phyloP scores from a whole-genome alignment of 768 basidiomycete genomes.

The Agaricus sinodeliciosus region DNA sequence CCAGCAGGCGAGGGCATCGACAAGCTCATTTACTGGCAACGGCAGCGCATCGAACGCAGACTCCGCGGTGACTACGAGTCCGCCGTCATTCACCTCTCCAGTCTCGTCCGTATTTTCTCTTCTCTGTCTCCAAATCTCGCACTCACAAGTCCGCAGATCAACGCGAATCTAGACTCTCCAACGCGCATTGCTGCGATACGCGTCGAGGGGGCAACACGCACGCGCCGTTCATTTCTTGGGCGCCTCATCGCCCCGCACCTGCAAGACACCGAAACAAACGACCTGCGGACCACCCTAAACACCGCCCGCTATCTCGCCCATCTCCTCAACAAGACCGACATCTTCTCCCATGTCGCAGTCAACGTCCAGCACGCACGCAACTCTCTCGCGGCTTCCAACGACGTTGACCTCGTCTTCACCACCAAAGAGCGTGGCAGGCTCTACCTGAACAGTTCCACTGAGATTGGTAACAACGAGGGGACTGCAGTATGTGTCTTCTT shows the following conservation, averaged over 20 bases:
- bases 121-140: neutral
- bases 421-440: constrained; percentile 71
- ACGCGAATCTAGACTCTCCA: constrained; percentile 58
- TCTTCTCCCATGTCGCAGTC: constrained; percentile 66
- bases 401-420: constrained; percentile 77
- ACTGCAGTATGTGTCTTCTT: constrained; percentile 61
- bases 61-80: constrained; percentile 77
- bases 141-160: constrained; percentile 40
- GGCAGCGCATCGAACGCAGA: constrained; percentile 62
- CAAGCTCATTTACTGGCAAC: constrained; percentile 62
- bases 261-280: constrained; percentile 12
- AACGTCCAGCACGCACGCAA: constrained; percentile 53
- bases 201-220: constrained; percentile 69
- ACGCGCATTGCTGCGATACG: constrained; percentile 71
- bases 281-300: constrained; percentile 37
- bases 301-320: constrained; percentile 62
- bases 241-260: constrained; percentile 67
- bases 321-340: constrained; percentile 63
- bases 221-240: constrained; percentile 76
- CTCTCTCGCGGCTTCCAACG: constrained; percentile 44
- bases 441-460: constrained; percentile 78
- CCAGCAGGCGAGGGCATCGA: constrained; percentile 39
- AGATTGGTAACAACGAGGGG: constrained; percentile 90
- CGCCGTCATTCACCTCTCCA: constrained; percentile 51
- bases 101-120: constrained; percentile 41